Conservation (phyloP, 768 basidiomycete genomes). For the Hypsizygus marmoreus region DNA sequence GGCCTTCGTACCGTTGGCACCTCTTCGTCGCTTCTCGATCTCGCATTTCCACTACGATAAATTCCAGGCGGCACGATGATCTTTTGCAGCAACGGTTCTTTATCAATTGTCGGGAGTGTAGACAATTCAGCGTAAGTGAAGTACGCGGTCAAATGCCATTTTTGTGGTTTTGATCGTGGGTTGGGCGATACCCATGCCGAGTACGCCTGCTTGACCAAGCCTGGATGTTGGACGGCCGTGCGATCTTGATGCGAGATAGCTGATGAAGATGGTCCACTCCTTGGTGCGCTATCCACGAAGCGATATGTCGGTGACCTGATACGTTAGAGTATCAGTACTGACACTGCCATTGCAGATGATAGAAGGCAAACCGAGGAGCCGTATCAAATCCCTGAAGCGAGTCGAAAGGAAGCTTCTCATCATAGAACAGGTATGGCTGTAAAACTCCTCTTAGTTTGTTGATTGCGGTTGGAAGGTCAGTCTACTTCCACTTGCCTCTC, state of each 20-base stretch:
- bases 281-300: slow-evolving; percentile 59
- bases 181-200: slow-evolving; percentile 58
- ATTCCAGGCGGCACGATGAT: slow-evolving; percentile 49
- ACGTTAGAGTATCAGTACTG: slow-evolving; percentile 5
- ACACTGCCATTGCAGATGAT: background rate
- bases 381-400: slow-evolving; percentile 39
- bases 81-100: slow-evolving; percentile 41
- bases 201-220: slow-evolving; percentile 73
- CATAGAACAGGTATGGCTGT: slow-evolving; percentile 72
- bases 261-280: slow-evolving; percentile 49
- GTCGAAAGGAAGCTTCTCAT: slow-evolving; percentile 55
- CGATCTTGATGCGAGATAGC: slow-evolving; percentile 61
- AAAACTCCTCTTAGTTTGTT: slow-evolving; percentile 1
- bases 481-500: slow-evolving; percentile 41
- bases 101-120: slow-evolving; percentile 48
- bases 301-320: slow-evolving; percentile 46
- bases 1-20: slow-evolving; percentile 11
- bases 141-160: slow-evolving; percentile 69
- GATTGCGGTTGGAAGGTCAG: slow-evolving; percentile 3
- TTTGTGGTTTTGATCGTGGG: slow-evolving; percentile 49
- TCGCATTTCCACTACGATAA: slow-evolving; percentile 47
- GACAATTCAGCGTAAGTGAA: slow-evolving; percentile 51
- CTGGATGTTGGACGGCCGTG: slow-evolving; percentile 51
- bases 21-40: slow-evolving; percentile 39
- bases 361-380: slow-evolving; percentile 35